A percentile compares a stretch with the other conserved stretches of the same genome.
Evolutionary conservation across 108 stramenopile species (phyloP).

Genomic region (Cyclostephanos tholiformis): DNA sequence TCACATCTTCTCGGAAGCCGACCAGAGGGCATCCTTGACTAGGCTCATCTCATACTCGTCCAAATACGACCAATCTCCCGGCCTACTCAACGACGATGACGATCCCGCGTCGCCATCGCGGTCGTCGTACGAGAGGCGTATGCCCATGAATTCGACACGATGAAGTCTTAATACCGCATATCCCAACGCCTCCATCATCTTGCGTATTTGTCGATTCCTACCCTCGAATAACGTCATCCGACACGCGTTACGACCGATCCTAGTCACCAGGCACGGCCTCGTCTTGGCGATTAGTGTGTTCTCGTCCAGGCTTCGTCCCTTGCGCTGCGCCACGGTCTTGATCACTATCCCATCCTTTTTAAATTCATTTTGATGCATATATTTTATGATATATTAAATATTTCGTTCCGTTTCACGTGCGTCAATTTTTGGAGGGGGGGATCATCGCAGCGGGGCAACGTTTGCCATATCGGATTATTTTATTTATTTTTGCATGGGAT

Average conservation of each 20-base stretch:
- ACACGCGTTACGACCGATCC: constrained; percentile 31
- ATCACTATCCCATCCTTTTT: constrained; percentile 55
- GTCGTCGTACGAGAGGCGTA: constrained; percentile 25
- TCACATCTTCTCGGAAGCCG: neutral
- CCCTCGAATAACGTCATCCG: constrained; percentile 77
- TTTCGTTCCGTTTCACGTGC: too few species aligned
- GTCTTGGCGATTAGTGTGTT: constrained; percentile 70
- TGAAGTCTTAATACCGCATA: constrained; percentile 63
- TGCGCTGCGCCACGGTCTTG: constrained; percentile 63
- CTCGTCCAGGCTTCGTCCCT: constrained; percentile 36
- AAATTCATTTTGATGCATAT: too few species aligned
- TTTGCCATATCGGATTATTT: too few species aligned
- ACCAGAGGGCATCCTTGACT: constrained; percentile 38
- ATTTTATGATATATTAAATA: too few species aligned
- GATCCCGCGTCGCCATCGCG: constrained; percentile 17
- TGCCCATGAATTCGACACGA: constrained; percentile 63
- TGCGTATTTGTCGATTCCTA: constrained; percentile 84
- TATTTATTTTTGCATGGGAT: neutral
- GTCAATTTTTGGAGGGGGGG: too few species aligned
- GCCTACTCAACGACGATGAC: constrained; percentile 21
- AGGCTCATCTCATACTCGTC: constrained; percentile 54
- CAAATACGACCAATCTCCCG: constrained; percentile 71
- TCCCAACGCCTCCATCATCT: constrained; percentile 77
- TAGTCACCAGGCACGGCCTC: constrained; percentile 47
- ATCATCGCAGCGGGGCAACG: too few species aligned